A percentile compares a stretch with the other conserved stretches of the same genome.
Conservation (phyloP, 169 alveolate genomes). For the Theileria orientalis region DNA sequence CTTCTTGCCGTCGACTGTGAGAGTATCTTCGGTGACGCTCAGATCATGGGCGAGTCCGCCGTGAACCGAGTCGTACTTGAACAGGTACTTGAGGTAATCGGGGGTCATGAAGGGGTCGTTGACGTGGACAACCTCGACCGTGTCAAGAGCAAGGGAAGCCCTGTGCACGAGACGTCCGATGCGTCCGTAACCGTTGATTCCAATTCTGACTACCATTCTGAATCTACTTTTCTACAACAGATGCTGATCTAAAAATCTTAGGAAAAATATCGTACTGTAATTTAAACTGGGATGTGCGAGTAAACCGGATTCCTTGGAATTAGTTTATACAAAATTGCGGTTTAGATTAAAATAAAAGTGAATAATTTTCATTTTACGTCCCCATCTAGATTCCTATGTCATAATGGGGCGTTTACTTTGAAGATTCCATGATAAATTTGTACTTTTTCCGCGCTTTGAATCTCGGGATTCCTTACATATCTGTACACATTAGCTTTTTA, state of each 20-base stretch:
- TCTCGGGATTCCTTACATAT: too few relatives aligned
- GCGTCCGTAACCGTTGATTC: conserved; percentile 99
- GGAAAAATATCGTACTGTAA: too few relatives aligned
- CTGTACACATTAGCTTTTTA: too few relatives aligned
- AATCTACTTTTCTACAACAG: too few relatives aligned
- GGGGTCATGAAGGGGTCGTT: conserved; percentile 97
- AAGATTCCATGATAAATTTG: too few relatives aligned
- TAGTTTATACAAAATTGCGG: too few relatives aligned
- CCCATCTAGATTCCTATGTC: too few relatives aligned
- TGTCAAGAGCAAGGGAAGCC: conserved; percentile 79
- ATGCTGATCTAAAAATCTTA: not conserved
- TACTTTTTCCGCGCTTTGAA: too few relatives aligned
- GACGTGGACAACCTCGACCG: conserved; percentile 89
- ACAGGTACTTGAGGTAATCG: conserved; percentile 92
- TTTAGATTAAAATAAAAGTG: not conserved
- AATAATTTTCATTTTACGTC: too few relatives aligned
- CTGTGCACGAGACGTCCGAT: conserved; percentile 98
- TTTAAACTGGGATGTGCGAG: too few relatives aligned
- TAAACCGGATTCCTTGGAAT: not conserved
- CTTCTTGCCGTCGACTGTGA: conserved; percentile 82
- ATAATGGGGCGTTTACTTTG: too few relatives aligned
- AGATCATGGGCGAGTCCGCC: conserved; percentile 86
- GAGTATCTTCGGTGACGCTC: conserved; percentile 75
- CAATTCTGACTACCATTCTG: conserved; percentile 89
- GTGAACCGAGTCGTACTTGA: conserved; percentile 96